A percentile compares a stretch with the other conserved stretches of the same genome.
Conservation (phyloP, 768 basidiomycete species). For the Phaeotremella fagi region DNA sequence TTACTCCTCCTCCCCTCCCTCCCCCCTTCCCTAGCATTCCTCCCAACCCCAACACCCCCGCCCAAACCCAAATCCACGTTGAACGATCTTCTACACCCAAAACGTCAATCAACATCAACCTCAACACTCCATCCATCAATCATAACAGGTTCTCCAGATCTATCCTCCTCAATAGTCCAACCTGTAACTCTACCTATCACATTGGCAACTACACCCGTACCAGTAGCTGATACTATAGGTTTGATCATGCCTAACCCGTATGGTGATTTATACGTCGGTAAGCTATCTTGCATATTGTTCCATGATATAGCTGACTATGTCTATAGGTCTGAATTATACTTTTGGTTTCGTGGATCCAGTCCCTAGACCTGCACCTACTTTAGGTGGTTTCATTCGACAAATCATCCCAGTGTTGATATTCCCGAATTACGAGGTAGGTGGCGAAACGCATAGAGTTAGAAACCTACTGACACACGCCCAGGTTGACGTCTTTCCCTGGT, state of each 20-base stretch:
- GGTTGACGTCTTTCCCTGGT: slow-evolving; percentile 39
- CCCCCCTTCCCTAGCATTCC: neutral
- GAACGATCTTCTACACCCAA: slow-evolving; percentile 10
- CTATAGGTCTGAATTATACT: slow-evolving; percentile 36
- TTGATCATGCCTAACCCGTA: slow-evolving; percentile 48
- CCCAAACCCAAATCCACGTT: slow-evolving; percentile 5
- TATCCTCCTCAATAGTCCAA: neutral
- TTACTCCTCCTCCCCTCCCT: neutral
- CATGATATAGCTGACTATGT: neutral
- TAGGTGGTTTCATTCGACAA: slow-evolving; percentile 35
- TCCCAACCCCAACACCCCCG: neutral
- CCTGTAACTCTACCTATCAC: neutral
- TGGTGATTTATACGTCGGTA: slow-evolving; percentile 33
- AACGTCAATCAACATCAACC: neutral
- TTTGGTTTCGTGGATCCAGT: slow-evolving; percentile 46
- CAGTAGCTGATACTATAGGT: slow-evolving; percentile 33
- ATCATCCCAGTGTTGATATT: slow-evolving; percentile 43
- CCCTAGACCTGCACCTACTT: slow-evolving; percentile 28
- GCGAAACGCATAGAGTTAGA: neutral
- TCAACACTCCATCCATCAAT: neutral
- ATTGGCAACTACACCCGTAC: slow-evolving; percentile 16
- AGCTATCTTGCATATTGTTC: slow-evolving; percentile 1
- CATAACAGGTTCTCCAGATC: neutral
- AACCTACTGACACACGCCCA: neutral
- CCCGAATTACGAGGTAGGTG: slow-evolving; percentile 38